These are phyloP conservation scores for Liquidambar formosana DNA, from an alignment of 164 flowering plant genomes.

Conservation along the genomic window DNA sequence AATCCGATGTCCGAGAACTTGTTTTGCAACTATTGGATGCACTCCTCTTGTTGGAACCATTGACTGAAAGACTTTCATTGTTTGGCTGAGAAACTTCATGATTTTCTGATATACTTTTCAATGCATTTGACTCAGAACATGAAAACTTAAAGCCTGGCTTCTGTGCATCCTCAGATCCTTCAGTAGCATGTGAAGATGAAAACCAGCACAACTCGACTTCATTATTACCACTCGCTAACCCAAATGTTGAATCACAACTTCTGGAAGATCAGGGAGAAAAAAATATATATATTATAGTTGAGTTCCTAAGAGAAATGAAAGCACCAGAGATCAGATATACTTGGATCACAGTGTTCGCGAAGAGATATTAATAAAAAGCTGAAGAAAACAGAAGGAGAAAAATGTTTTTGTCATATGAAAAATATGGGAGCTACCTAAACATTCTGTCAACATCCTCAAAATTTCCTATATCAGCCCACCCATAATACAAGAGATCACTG, in stretches of 20 bases:
- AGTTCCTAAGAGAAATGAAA: not conserved
- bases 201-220: slow-evolving; percentile 68
- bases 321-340: not conserved
- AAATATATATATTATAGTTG: not conserved
- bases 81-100: slow-evolving; percentile 26
- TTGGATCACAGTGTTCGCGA: not conserved
- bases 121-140: slow-evolving; percentile 30
- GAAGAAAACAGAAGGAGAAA: not conserved
- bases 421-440: slow-evolving; percentile 56
- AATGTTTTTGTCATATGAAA: not conserved
- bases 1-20: slow-evolving; percentile 21
- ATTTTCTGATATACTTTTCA: slow-evolving; percentile 30
- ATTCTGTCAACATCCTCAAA: slow-evolving; percentile 84
- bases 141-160: slow-evolving; percentile 39
- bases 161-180: slow-evolving; percentile 46
- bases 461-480: slow-evolving; percentile 79
- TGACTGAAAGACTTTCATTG: slow-evolving; percentile 14
- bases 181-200: slow-evolving; percentile 47
- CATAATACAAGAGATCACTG: slow-evolving; percentile 50
- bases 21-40: slow-evolving; percentile 13
- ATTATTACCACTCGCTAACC: slow-evolving; percentile 46
- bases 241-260: slow-evolving; percentile 77
- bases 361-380: not conserved
- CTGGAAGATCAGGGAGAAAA: slow-evolving; percentile 38
- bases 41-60: slow-evolving; percentile 25